Evolutionary conservation across 495 filamentous ascomycete species (phyloP), one percentile per base, ranked within the genome.

Genomic region (Penicillium turbatum): DNA sequence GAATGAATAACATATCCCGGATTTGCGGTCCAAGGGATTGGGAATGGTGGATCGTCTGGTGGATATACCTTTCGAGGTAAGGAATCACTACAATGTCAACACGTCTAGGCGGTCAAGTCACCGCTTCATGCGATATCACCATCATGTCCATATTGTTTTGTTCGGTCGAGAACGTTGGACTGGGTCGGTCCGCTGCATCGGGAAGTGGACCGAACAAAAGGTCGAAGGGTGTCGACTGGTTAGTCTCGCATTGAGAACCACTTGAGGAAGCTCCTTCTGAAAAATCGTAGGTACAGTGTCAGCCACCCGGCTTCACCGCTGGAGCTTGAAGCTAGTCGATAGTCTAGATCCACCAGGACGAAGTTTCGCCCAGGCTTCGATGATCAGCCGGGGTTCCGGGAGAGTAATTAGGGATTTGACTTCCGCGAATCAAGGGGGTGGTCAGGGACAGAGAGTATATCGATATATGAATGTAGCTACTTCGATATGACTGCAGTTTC

Each of bases 111-210:
- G 63, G 63, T 65, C 27, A 56, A 58, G 56, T 66, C 60, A 66
- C 63, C 63, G 62, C 62, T 63, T 35, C 24, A 41, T 55, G 44
- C 37, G 46, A 37, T 42, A 35, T 40, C 38, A 42, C 44, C 45
- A 44, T 59, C 57, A 56, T 55, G 37, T 16, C 3, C 12, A 1
- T 51, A 24, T 17, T 55, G 35, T 50, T 46, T 60, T 48, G 38
- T 61, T 49, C 54, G 56, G 58, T 67, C 61, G 64, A 67, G 64
- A 67, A 62, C 61, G 64, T 67, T 62, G 48, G 46, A 56, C 59
- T 39, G 64, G 64, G 56, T 57, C 64, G 64, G 64, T 65, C 64
- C 64, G 64, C 61, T 67, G 64, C 64, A 64, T 62, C 64, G 64
- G 61, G 48, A 65, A 62, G 64, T 67, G 64, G 64, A 67, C 62